Conservation (phyloP, 2,329 filamentous ascomycete species). For the Ilyonectria sp. region DNA sequence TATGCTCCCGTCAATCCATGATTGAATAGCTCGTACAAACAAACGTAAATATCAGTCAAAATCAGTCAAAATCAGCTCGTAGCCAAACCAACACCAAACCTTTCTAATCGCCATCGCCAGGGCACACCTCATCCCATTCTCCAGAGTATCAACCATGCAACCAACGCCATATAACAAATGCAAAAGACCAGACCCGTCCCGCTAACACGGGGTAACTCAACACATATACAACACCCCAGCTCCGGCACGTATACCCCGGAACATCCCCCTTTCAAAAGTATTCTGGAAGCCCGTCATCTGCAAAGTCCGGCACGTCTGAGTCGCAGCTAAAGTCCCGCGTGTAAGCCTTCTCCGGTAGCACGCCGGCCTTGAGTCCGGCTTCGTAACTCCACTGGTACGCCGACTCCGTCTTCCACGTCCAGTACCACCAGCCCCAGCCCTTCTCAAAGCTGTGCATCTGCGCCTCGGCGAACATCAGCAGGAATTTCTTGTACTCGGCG, state of each 20-base stretch:
- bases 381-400: constrained; percentile 95
- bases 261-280: constrained; percentile 57
- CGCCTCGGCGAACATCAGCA: constrained; percentile 92
- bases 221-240: not conserved
- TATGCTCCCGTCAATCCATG: not conserved
- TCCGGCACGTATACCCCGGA: not conserved
- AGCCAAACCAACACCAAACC: not conserved
- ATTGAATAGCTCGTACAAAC: not conserved
- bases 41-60: not conserved
- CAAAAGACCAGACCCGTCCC: not conserved
- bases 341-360: constrained; percentile 84
- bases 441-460: constrained; percentile 97
- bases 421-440: constrained; percentile 99
- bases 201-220: not conserved
- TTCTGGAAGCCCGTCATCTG: constrained; percentile 62
- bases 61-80: not conserved
- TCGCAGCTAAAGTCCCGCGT: constrained; percentile 79
- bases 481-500: constrained; percentile 84
- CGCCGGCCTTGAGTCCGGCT: constrained; percentile 81
- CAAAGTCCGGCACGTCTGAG: constrained; percentile 68
- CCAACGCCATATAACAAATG: not conserved
- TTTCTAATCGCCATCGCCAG: constrained; percentile 1
- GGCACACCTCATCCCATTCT: not conserved
- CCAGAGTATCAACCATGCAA: not conserved
- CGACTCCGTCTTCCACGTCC: constrained; percentile 95